Percentiles rank a stretch among this genome's conserved stretches.
phyloP scores from a whole-genome alignment of 371 early-diverging fungal species.

The Mortierella sp. region DNA sequence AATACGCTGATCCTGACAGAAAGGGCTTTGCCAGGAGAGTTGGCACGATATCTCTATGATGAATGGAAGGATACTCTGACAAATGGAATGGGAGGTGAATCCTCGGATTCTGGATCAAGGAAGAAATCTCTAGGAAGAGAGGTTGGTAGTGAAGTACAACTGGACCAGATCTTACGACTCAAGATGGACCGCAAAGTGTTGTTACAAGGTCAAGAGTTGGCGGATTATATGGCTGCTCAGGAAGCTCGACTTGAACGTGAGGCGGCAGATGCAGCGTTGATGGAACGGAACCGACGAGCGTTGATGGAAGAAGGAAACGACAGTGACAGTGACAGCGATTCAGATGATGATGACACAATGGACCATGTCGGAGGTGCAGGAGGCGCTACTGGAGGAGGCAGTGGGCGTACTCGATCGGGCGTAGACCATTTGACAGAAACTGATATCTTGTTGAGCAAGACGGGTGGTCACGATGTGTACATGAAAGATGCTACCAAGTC shows the following conservation, averaged over 20 bases:
- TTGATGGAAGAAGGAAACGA: slow-evolving; percentile 83
- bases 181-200: slow-evolving; percentile 70
- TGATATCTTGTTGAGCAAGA: slow-evolving; percentile 62
- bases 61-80: slow-evolving; percentile 66
- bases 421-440: slow-evolving; percentile 26
- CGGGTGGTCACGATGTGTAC: slow-evolving; percentile 79
- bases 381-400: not conserved
- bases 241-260: slow-evolving; percentile 74
- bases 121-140: slow-evolving; percentile 5
- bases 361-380: not conserved
- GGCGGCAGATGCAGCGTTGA: slow-evolving; percentile 77
- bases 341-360: slow-evolving; percentile 32
- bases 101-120: slow-evolving; percentile 6
- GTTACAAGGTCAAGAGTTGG: slow-evolving; percentile 90
- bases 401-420: too few species aligned
- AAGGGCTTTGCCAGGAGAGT: slow-evolving; percentile 75
- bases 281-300: slow-evolving; percentile 68
- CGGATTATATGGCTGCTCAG: slow-evolving; percentile 69
- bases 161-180: slow-evolving; percentile 36
- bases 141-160: slow-evolving; percentile 33
- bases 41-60: slow-evolving; percentile 77
- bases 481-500: slow-evolving; percentile 75
- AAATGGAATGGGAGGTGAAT: slow-evolving; percentile 40
- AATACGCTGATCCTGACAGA: slow-evolving; percentile 85
- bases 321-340: slow-evolving; percentile 62